Base-by-base conservation (phyloP, 2,329 filamentous ascomycete genomes). In the Epichloe festucae region DNA sequence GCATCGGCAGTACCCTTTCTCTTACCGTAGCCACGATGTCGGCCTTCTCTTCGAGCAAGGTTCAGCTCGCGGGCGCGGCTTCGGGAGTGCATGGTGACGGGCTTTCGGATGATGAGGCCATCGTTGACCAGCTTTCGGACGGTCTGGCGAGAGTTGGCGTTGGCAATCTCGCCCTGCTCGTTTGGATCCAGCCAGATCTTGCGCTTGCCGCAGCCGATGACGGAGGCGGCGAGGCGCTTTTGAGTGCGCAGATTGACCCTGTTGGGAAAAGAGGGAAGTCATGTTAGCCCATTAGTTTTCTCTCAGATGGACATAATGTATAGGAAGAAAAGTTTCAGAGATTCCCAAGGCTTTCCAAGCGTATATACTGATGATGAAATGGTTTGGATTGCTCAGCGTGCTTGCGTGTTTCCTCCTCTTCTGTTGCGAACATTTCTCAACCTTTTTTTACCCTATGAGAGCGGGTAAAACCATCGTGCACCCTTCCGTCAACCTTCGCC, bases 181-280 rank as follows among this genome's bases (percentile, higher is more conserved):
- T 94, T 97, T 76, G 93, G 93, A 78, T 98, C 93, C 73, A 98
- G 90, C 93, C 93, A 98, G 79, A 98, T 95, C 88, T 98, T 98
- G 85, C 91, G 88, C 87, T 98, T 85, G 74, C 93, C 93, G 81
- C 89, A 95, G 82, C 89, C 89, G 75, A 95, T 88, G 75, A 98
- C 93, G 77, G 91, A 87, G 72, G 93, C 89, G 75, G 93, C 93
- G 71, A 98, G 90, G 80, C 94, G 91, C 87, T 98, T 85, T 85
- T 98, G 94, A 76, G 93, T 97, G 77, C 85, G 86, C 77, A 98
- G 87, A 76, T 97, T 97, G 87, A 95, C 90, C 93, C 93, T 98
- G 73, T 49, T 50, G 57, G 52, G 60, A 55, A 56, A 55, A 56
- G 19, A 38, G 21, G 15, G 36, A 41, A 15, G 4, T 38, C 48